phyloP scores from a whole-genome alignment of 495 filamentous ascomycete genomes.

The Aspergillus wentii region DNA sequence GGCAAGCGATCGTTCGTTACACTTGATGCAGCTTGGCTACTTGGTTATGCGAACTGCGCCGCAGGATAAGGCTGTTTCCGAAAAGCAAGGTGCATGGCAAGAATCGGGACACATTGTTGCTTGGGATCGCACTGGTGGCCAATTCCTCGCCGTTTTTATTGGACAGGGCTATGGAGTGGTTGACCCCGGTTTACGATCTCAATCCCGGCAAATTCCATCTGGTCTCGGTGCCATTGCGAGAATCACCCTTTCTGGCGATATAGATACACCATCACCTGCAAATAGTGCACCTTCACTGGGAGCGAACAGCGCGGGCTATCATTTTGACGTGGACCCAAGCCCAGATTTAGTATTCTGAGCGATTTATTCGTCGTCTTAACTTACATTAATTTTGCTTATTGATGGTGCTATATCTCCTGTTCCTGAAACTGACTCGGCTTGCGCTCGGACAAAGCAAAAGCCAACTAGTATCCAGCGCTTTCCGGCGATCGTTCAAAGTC shows the following conservation, averaged over 20 bases:
- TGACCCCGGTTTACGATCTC: constrained; percentile 13
- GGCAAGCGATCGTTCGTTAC: constrained; percentile 11
- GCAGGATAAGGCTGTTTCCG: too few relatives aligned
- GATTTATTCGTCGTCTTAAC: too few relatives aligned
- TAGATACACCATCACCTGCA: too few relatives aligned
- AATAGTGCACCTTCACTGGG: constrained; percentile 5
- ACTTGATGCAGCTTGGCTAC: constrained; percentile 34
- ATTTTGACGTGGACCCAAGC: constrained; percentile 27
- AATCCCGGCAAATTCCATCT: too few relatives aligned
- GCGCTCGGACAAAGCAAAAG: too few relatives aligned
- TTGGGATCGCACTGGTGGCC: constrained; percentile 30
- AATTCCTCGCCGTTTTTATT: constrained; percentile 25
- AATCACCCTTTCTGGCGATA: constrained; percentile 8
- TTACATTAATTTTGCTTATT: not conserved
- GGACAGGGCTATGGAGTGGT: constrained; percentile 15
- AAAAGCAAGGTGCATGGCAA: constrained; percentile 25
- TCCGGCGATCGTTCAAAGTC: too few relatives aligned
- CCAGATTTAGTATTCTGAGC: constrained; percentile 15
- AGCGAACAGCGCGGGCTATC: constrained; percentile 10
- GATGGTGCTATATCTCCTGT: too few relatives aligned
- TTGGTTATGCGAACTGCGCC: constrained; percentile 16
- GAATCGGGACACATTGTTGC: constrained; percentile 32
- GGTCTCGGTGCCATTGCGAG: constrained; percentile 17
- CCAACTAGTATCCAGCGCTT: too few relatives aligned
- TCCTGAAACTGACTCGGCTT: too few relatives aligned